Base-by-base conservation (phyloP, 139 green algal species). In the Astrephomene gubernaculifera region DNA sequence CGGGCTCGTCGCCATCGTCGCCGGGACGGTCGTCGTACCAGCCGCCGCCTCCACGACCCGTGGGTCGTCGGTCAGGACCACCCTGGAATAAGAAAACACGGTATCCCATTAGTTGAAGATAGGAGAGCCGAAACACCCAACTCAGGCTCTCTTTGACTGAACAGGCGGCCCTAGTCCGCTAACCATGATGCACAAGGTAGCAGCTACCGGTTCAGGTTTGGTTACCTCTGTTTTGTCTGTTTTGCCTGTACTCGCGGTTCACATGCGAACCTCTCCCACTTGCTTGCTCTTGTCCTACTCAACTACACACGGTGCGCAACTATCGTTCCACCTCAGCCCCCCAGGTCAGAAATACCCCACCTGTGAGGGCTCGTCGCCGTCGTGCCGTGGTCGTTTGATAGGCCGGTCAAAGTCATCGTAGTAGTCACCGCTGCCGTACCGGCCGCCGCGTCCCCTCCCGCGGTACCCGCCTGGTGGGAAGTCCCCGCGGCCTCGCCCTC, bases 21-120 rank as follows among this genome's bases (percentile, higher is more conserved):
- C 64, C 44, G 31, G 33, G 60, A 19, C 78, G 27, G 5, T 84
- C 76, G 41, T 75, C 76, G 63, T 63, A 35, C 36, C 61, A 83
- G 39, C 27, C 70, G 43, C 68, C 68, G 24, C 43, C 6, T 5
- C n/a, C 70, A 29, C 61, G 36, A 24, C 38, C 29, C 44, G 31
- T 45, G 57, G 52, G 74, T 38, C 53, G 33, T 9, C 71, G 71
- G 35, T 54, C 63, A 6, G 63, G 63, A 29, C 63, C 63, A 22
- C 63, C 63, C 63, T 70, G n/a, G 57, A 6, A 22, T 9, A n/a
- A 22, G 57, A 65, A 33, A 25, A 17, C 12, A 17, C 49, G 49
- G 49, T 12, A 57, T 57, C 17, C 12, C 12, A 17, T 17, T 12
- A 17, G 49, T 25, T 12, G 12, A 17, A 17, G 12, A 17, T 57